A percentile compares a stretch with the other conserved stretches of the same genome.
phyloP scores from a whole-genome alignment of 192 early-diverging fungal genomes.

The Ramicandelaber brevisporus region DNA sequence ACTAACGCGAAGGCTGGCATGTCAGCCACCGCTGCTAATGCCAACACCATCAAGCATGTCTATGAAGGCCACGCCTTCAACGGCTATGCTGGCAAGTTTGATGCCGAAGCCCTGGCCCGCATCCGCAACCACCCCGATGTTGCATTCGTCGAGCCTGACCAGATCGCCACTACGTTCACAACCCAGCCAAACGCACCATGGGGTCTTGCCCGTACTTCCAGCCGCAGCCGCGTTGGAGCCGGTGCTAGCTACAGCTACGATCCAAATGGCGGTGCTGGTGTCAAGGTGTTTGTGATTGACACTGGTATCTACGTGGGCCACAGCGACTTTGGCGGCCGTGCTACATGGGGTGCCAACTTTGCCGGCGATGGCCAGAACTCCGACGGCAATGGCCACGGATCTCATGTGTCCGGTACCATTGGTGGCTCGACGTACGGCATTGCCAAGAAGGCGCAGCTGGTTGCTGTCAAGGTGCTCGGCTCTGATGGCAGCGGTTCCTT shows the following conservation, averaged over 20 bases:
- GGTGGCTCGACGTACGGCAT: conserved; percentile 65
- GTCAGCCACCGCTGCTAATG: background rate
- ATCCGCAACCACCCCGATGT: conserved; percentile 41
- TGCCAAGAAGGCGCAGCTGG: conserved; percentile 57
- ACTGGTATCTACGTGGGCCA: conserved; percentile 70
- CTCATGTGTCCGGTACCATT: conserved; percentile 76
- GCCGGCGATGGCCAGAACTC: conserved; percentile 29
- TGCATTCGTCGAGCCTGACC: conserved; percentile 61
- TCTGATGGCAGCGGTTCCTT: conserved; percentile 77
- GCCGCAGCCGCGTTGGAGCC: conserved; percentile 30
- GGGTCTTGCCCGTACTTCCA: conserved; percentile 65
- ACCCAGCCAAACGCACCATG: conserved; percentile 53
- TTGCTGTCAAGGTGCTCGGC: conserved; percentile 82
- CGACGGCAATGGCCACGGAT: conserved; percentile 60
- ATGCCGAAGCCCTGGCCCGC: conserved; percentile 22
- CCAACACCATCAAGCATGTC: conserved; percentile 29
- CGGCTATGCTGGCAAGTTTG: conserved; percentile 44
- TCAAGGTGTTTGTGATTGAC: conserved; percentile 89
- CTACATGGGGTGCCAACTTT: conserved; percentile 55
- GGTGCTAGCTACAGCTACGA: conserved; percentile 41
- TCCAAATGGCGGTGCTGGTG: conserved; percentile 43
- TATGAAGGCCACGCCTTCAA: conserved; percentile 31
- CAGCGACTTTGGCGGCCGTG: conserved; percentile 78
- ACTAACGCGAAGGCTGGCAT: too few species aligned
- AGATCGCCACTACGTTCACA: conserved; percentile 36